These are phyloP conservation scores for Lathyrus sativus DNA, from an alignment of 306 rosid species.

Conservation along the genomic window DNA sequence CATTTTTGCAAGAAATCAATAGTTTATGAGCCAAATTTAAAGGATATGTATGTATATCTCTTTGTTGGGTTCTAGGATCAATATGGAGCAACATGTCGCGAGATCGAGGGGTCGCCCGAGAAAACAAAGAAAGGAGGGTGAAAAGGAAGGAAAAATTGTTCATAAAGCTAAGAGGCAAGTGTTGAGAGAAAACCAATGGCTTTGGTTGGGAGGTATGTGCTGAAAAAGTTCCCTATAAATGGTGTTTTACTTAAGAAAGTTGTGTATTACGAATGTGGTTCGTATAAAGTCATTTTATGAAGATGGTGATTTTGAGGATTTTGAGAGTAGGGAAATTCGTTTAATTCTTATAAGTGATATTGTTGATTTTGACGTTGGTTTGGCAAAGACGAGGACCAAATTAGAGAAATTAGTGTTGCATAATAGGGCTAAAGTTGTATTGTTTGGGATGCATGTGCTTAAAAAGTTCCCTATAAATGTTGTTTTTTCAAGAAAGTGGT, in stretches of 20 bases:
- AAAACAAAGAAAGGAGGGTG: constrained; percentile 62
- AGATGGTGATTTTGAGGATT: constrained; percentile 87
- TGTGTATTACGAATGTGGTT: constrained; percentile 60
- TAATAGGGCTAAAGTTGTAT: constrained; percentile 8
- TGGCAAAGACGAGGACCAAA: constrained; percentile 46
- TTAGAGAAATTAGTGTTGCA: constrained; percentile 50
- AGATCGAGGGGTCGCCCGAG: constrained; percentile 87
- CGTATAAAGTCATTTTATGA: constrained; percentile 73
- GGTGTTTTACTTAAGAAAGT: constrained; percentile 78
- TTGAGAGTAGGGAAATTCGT: constrained; percentile 75
- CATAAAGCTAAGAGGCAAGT: constrained; percentile 51
- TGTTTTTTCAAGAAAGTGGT: no score
- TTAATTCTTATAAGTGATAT: constrained; percentile 49
- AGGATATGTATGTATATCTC: neutral
- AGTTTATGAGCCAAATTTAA: constrained; percentile 33
- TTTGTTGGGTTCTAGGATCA: constrained; percentile 28
- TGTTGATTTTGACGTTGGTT: constrained; percentile 41
- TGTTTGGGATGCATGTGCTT: no score
- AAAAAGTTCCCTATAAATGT: no score
- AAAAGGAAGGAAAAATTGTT: constrained; percentile 44
- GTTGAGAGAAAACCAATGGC: constrained; percentile 49
- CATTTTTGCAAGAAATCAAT: neutral
- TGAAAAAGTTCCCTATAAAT: constrained; percentile 64
- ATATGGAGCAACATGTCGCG: constrained; percentile 66
- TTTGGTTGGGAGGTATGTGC: constrained; percentile 64